Evolutionary conservation across 2,329 filamentous ascomycete species (phyloP), one percentile per base, ranked within the genome.

Genomic region (Lachnellula hyalina): DNA sequence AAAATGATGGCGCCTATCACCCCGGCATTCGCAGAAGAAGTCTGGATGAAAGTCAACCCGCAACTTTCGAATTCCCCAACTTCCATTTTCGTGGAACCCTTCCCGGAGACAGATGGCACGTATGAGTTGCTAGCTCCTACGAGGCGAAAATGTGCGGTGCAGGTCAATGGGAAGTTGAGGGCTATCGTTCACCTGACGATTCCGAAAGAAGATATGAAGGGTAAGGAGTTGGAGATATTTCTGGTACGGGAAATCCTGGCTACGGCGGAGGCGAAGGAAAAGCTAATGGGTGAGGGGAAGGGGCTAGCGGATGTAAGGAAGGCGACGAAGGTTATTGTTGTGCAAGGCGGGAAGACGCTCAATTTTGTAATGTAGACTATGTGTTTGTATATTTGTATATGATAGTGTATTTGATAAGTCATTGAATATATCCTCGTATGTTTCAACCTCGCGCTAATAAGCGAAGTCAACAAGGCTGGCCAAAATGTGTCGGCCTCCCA

Each of bases 21-120:
- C 0, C 91, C 91, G 0, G 89, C 87, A 0, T 83, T 94, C 56
- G 80, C 89, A 1, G 90, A 93, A 63, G 89, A 96, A 72, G 89
- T 84, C 69, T 95, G 89, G 89, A 77, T 80, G 58, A 64, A 80
- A 2, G 75, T 92, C 3, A 68, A 73, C 48, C 71, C 35, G 40
- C 32, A 17, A 4, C 34, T 3, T 17, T 7, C 40, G 23, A 15
- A 21, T 21, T 21, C 21, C 21, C 41, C 6, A 41, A 32, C 25
- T 15, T 64, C 72, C 2, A 72, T 82, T 41, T 77, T 80, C 49
- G 66, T 71, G 1, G 68, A 69, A 6, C 65, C 73, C 0, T 94
- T 89, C 74, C 89, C 88, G 0, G 67, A 61, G 0, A 67, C 73
- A 2, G 82, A 86, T 58, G 77, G 74, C 25, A 77, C 77, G 47